Evolutionary conservation across 441 rosid species (phyloP).

Genomic region (Oxalis stricta): DNA sequence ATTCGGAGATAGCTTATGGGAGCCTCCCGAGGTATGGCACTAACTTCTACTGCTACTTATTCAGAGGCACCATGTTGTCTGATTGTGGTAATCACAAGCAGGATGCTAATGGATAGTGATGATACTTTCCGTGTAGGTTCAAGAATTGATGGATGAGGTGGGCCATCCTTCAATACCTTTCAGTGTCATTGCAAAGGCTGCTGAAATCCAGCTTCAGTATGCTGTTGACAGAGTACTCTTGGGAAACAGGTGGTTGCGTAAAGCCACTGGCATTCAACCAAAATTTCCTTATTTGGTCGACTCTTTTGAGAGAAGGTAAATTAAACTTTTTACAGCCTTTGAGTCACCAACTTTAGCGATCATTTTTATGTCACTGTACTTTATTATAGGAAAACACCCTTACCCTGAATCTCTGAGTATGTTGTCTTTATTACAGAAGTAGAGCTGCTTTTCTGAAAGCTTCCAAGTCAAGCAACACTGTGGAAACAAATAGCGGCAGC

Average conservation of each 20-base stretch:
- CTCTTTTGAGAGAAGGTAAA: conserved; percentile 86
- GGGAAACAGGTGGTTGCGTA: conserved; percentile 91
- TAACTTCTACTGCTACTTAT: neutral
- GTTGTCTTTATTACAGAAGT: conserved; percentile 37
- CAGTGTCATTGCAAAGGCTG: conserved; percentile 89
- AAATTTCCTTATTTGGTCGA: conserved; percentile 82
- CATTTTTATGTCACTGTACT: too few species aligned
- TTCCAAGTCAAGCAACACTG: conserved; percentile 23
- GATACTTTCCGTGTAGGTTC: conserved; percentile 36
- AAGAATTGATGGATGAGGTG: conserved; percentile 78
- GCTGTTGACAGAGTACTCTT: conserved; percentile 69
- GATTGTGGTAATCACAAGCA: neutral
- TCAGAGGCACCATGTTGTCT: neutral
- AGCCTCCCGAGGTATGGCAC: conserved; percentile 74
- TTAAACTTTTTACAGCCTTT: neutral
- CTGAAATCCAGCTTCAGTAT: conserved; percentile 74
- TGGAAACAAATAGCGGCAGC: conserved; percentile 16
- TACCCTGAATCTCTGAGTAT: too few species aligned
- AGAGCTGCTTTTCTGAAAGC: conserved; percentile 56
- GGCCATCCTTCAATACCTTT: conserved; percentile 74
- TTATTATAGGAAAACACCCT: too few species aligned
- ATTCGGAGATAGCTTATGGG: conserved; percentile 73
- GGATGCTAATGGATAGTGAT: neutral
- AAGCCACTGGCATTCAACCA: conserved; percentile 91
- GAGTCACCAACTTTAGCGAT: too few species aligned